Evolutionary conservation across 805 yeast genomes (phyloP), one percentile per base, ranked within the genome.

Genomic region (Debaryomyces maramus): DNA sequence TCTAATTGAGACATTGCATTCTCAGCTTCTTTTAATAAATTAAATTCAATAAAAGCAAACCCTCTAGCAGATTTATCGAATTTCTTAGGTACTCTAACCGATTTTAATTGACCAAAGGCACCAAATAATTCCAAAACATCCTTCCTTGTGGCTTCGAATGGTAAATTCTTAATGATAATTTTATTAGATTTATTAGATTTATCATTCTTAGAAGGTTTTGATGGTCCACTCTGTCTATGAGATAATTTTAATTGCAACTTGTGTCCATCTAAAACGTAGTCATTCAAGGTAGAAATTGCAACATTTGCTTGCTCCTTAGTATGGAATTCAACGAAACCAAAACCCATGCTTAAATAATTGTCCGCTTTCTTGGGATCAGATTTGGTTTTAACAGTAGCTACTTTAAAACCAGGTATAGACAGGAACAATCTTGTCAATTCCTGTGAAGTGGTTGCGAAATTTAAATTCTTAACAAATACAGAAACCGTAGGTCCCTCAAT

Each of bases 41-140:
- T 71, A 58, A 85, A 93, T 65, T 93, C 99, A 33, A 95, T 96
- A 62, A 93, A 93, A 0, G 98, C 99, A 72, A 93, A 93, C 60
- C 99, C 99, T 60, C 99, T 81, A 9, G 97, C 95, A 26, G 88
- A 77, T 58, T 85, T 86, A 73, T 93, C 95, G 70, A 91, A 90
- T 62, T 93, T 93, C 78, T 86, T 85, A 22, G 99, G 99, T 35
- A 93, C 91, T 58, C 99, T 81, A 31, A 90, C 97, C 2, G 97
- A 86, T 55, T 90, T 88, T 56, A 93, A 73, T 65, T 87, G 90
- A 43, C 99, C 99, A 67, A 91, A 93, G 1, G 98, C 83, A 43
- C 93, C 89, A 66, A 93, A 90, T 48, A 93, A 72, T 60, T 89
- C 95, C 55, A 87, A 81, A n/a, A 93, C 81, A 57, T 93, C 98